Evolutionary conservation across 495 filamentous ascomycete genomes (phyloP), one percentile per base, ranked within the genome.

Genomic region (Ascobolus immersus): DNA sequence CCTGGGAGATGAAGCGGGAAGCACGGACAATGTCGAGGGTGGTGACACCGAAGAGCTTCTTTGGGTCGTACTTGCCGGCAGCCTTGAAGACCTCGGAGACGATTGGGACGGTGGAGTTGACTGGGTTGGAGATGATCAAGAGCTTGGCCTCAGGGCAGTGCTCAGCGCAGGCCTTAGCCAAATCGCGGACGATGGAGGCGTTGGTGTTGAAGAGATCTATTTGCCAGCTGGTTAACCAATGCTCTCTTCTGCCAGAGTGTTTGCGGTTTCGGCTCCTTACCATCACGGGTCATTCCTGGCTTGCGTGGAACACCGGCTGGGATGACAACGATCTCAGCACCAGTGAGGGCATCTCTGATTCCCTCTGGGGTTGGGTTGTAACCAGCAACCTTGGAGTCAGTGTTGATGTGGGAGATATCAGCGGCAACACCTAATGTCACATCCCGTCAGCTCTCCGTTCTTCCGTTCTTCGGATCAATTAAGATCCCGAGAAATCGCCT

Each of bases 51-150:
- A 96, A 96, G 42, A 96, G 77, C 42, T 75, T 74, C 69, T 82
- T 86, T 51, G 86, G 86, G 71, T 96, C 82, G 71, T 93, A 94
- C 55, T 92, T 81, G 44, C 77, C 77, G 42, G 59, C 63, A 48
- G 67, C 56, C 72, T 93, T 94, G 76, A 77, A 91, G 54, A 94
- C 69, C 66, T 96, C 89, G 52, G 86, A 73, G 47, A 70, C 67
- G 60, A 96, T 96, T 51, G 86, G 89, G 47, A 96, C 89, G 45
- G 86, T 96, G 50, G 77, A 89, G 77, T 96, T 96, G 58, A 96
- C 86, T 21, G 86, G 86, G 68, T 96, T 96, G 57, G 80, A 68
- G 60, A 96, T 96, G 63, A 96, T 70, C 51, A 94, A 73, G 56
- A 94, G 64, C 55, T 89, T 91, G 57, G 86, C 89, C 30, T 96